Percentiles rank a stretch among this genome's conserved stretches.
phyloP scores from a whole-genome alignment of 371 early-diverging fungal genomes.

The Mortierella sp. region DNA sequence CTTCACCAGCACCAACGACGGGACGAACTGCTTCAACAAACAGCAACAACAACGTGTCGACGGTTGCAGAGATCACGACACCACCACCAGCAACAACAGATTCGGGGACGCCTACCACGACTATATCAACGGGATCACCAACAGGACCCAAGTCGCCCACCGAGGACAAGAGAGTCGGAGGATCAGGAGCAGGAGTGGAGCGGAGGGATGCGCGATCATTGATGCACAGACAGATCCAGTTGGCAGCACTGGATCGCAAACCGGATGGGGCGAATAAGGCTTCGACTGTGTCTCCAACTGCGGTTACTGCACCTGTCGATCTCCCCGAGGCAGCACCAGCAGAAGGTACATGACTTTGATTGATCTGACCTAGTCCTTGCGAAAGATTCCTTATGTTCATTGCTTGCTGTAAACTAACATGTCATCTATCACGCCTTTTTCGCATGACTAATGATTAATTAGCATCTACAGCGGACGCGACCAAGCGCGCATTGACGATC shows the following conservation, averaged over 20 bases:
- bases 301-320: not conserved
- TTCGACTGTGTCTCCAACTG: not conserved
- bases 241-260: conserved; percentile 43
- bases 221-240: conserved; percentile 40
- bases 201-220: conserved; percentile 36
- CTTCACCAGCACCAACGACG: conserved; percentile 33
- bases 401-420: not conserved
- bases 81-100: not conserved
- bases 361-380: not conserved
- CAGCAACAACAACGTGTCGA: not conserved
- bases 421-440: not conserved
- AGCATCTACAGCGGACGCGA: not conserved
- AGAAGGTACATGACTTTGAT: conserved; percentile 9
- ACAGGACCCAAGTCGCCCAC: conserved; percentile 19
- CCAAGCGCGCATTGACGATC: conserved; percentile 68
- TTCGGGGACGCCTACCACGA: not conserved
- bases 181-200: not conserved
- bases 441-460: not conserved
- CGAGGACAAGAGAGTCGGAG: conserved; percentile 13
- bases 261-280: conserved; percentile 9
- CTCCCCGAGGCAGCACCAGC: not conserved
- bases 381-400: not conserved
- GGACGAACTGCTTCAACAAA: conserved; percentile 2
- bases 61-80: not conserved
- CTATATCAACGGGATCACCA: conserved; percentile 1